Base-by-base conservation (phyloP, 768 basidiomycete genomes). In the Dictyophora rubrovolvata region DNA sequence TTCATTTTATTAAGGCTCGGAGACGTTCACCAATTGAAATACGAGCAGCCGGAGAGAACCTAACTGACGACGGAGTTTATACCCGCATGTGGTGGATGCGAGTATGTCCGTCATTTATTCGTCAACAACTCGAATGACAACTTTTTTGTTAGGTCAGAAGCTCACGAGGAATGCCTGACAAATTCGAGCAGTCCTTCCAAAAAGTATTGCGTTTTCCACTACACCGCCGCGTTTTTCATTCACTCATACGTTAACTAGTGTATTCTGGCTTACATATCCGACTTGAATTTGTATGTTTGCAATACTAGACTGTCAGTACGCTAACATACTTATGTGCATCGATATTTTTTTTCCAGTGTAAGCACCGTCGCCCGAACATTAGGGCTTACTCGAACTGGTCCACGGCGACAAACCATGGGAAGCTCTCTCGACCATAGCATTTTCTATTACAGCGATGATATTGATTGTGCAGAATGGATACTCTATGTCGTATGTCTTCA, bases 381-480 rank as follows among this genome's bases (percentile, higher is more conserved):
- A 56, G 80, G 82, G 9, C 69, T 89, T 22, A 77, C 75, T 65
- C 71, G 75, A 56, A 73, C 65, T 55, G 82, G 80, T 2, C 76
- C 79, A n/a, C 37, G 46, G 48, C 58, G 18, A 12, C 53, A 20
- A 36, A 33, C 33, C 18, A 48, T 47, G 33, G 61, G 87, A 84
- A 86, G 86, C 17, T 83, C 84, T 2, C 70, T 91, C 46, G 88
- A 91, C 69, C 89, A 93, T 71, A 76, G 85, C 36, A 83, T 93
- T 60, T 86, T 28, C 67, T 49, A 55, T 61, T 51, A 34, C 63
- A 90, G 88, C 63, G 77, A 91, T 64, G 70, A 78, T 51, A 88
- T 93, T 64, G 76, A 88, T 66, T 88, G 86, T 65, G 84, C 84
- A 23, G 85, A 91, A 60, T 92, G 89, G 82, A 63, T 92, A 34